Conservation (phyloP, 2,329 filamentous ascomycete genomes). For the Lasiodiplodia hormozganensis region DNA sequence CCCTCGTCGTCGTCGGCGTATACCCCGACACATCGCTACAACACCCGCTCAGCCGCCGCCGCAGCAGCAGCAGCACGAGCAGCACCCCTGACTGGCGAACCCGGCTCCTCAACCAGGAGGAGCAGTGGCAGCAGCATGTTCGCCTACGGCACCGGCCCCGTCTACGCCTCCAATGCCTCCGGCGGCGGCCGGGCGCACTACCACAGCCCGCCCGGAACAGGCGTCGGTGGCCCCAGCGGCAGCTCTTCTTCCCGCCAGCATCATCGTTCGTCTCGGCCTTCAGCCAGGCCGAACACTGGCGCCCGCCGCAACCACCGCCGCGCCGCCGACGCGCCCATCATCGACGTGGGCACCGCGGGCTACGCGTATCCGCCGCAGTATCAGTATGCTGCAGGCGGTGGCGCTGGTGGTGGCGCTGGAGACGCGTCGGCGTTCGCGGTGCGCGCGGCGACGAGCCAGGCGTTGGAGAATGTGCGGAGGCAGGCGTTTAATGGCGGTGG, state of each 20-base stretch:
- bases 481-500: neutral
- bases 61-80: neutral
- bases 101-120: neutral
- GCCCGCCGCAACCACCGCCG: neutral
- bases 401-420: neutral
- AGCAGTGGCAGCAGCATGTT: neutral
- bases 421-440: slow-evolving; percentile 7
- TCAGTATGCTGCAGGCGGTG: neutral
- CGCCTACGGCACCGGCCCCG: slow-evolving; percentile 4
- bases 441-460: slow-evolving; percentile 14
- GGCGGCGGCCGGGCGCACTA: neutral
- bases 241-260: neutral
- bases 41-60: neutral
- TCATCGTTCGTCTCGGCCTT: neutral
- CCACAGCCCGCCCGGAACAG: neutral
- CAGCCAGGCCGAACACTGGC: neutral
- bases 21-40: neutral
- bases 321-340: neutral
- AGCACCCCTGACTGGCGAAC: neutral
- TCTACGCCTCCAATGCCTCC: neutral
- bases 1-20: neutral
- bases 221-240: too few species aligned
- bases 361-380: neutral
- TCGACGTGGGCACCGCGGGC: slow-evolving; percentile 1
- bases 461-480: slow-evolving; percentile 13